Base-by-base conservation (phyloP, 1,139 yeast species). In the Yamadazyma diospyri region DNA sequence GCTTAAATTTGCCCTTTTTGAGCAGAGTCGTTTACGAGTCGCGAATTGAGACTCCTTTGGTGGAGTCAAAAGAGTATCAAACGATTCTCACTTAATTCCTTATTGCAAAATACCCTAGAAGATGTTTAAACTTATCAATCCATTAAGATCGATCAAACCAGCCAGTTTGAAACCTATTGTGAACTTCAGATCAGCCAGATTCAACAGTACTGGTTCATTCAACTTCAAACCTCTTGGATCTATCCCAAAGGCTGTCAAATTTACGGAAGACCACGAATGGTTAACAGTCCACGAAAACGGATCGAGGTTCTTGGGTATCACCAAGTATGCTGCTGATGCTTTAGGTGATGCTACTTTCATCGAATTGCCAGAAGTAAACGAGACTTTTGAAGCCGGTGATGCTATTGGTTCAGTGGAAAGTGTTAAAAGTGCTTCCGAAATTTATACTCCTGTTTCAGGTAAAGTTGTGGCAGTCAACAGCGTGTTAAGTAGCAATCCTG, bases 281-380 rank as follows among this genome's bases (percentile, higher is more conserved):
- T 66, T 94, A 40, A 92, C 95, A 2, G 69, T 80, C 32, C 94
- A 85, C 56, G 73, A 75, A 22, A 96, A 89, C 59, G 86, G 87
- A 39, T 70, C 80, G 22, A 82, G 94, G 2, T 88, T 82, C 48
- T 70, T 92, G 23, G 99, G 99, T 23, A 88, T 92, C 60, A 89
- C 98, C 41, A 78, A 76, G 51, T 89, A 92, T 58, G 99, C 99
- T 21, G 83, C 96, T 27, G 96, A 89, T 52, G 95, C 98, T n/a
- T 75, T 92, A 41, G 98, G 98, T 29, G 99, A 92, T 63, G 94
- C 95, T 35, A 94, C 97, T 12, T 92, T 72, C 59, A 82, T 88
- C 43, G 99, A 92, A 62, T 73, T 89, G 49, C 95, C 95, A 33
- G 92, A 81, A 48, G 76, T 74, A 26, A 94, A 85, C 31, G 75